Percentiles rank a stretch among this genome's conserved stretches.
These are phyloP conservation scores for Tympanopsis confertula DNA, from an alignment of 2,329 filamentous ascomycete species.

Conservation along the genomic window DNA sequence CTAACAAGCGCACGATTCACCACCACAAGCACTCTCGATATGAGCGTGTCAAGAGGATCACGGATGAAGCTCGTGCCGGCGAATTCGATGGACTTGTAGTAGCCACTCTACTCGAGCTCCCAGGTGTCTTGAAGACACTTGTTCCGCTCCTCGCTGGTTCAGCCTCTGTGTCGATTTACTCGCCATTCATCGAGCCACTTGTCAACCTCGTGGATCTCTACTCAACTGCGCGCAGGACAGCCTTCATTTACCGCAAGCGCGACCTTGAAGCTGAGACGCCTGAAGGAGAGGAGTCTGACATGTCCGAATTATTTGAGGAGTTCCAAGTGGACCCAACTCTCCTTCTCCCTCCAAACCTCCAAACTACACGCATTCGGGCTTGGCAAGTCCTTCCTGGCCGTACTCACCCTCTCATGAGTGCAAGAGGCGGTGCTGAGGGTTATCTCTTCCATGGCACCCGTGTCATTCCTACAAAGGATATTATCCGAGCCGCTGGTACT, in stretches of 20 bases:
- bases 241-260: constrained; percentile 15
- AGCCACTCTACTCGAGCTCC: constrained; percentile 44
- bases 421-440: neutral
- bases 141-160: constrained; percentile 50
- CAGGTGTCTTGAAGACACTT: constrained; percentile 38
- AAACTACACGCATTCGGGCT: neutral
- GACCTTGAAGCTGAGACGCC: constrained; percentile 7
- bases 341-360: neutral
- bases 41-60: constrained; percentile 39
- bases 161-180: constrained; percentile 50
- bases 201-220: constrained; percentile 48
- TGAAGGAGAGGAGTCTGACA: constrained; percentile 2
- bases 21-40: constrained; percentile 55
- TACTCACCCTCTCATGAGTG: neutral
- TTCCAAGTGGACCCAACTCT: neutral
- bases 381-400: constrained; percentile 1
- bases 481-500: neutral
- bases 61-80: constrained; percentile 43
- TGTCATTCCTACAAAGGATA: neutral
- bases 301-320: neutral
- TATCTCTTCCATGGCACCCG: constrained; percentile 1
- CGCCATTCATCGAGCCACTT: constrained; percentile 45
- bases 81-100: constrained; percentile 52
- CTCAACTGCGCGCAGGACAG: constrained; percentile 39
- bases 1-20: constrained; percentile 46